Base-by-base conservation (phyloP, 2,329 filamentous ascomycete genomes). In the Talaromyces pinophilus region DNA sequence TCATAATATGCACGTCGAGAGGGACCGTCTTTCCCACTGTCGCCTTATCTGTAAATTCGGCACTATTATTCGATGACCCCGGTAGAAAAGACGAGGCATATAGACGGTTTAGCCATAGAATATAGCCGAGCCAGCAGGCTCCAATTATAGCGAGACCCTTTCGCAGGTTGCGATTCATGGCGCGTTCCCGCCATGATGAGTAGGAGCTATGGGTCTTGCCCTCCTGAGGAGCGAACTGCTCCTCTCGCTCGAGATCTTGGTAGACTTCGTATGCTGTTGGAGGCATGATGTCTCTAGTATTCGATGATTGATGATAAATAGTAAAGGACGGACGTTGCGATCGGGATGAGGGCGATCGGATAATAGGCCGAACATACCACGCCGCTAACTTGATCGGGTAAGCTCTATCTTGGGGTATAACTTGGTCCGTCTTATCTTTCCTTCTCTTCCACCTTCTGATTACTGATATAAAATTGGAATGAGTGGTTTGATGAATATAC, bases 1-100 rank as follows among this genome's bases (percentile, higher is more conserved):
- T 92, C 90, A 98, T 99, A 72, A 98, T 95, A 78, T 98, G 94
- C 65, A 92, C 92, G 77, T 99, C 95, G 1, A 99, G 80, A 3
- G 92, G 91, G 4, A 98, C 90, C 66, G 67, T 72, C 40, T 66
- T 68, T 46, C 30, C 35, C 70, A 15, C 35, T 7, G 46, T 59
- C 42, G 44, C 42, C 15, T 57, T 57, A 13, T 15, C 19, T 74
- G 63, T 52, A 25, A 40, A 28, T 15, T 59, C 54, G 17, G 22
- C 40, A n/a, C 7, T 28, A 44, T 55, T 46, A 25, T 55, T 59
- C 2, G 59, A 54, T 13, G 46, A 63, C 1, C 40, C 7, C 15
- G 46, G 52, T 4, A 35, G 1, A 15, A 50, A 19, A 40, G 54
- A 42, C 2, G 22, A 30, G 3, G 40, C 62, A 44, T 68, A 65